These are phyloP conservation scores for Rheum nobile DNA, from an alignment of 148 eudicot genomes.

Conservation along the genomic window DNA sequence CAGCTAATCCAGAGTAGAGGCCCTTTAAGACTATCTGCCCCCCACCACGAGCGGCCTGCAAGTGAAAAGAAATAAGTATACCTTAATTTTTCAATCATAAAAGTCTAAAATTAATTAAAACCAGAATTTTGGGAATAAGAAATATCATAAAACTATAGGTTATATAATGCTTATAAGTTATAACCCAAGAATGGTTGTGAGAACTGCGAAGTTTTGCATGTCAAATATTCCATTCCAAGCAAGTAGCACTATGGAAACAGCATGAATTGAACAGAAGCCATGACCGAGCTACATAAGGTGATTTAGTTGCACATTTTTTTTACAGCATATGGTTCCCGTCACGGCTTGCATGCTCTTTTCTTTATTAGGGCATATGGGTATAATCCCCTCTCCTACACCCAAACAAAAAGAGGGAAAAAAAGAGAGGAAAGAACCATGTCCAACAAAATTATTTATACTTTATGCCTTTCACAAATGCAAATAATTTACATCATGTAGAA, in stretches of 20 bases:
- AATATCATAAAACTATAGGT: background rate
- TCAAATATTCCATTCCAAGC: background rate
- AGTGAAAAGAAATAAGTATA: conserved; percentile 1
- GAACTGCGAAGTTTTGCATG: background rate
- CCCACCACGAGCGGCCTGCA: conserved; percentile 89
- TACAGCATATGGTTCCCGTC: background rate
- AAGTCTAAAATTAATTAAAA: background rate
- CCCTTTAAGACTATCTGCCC: conserved; percentile 76
- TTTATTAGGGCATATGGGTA: background rate
- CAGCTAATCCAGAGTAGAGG: conserved; percentile 91
- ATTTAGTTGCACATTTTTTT: background rate
- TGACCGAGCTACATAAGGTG: background rate
- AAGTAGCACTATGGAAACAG: background rate
- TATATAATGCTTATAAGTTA: background rate
- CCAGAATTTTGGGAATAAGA: background rate
- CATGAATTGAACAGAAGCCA: background rate
- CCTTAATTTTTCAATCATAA: background rate
- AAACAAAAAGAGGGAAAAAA: background rate
- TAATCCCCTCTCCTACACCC: background rate
- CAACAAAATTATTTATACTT: background rate
- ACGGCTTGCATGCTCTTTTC: background rate
- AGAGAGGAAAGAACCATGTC: background rate
- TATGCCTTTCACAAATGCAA: background rate
- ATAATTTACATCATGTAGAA: background rate
- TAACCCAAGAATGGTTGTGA: background rate